Base-by-base conservation (phyloP, 768 basidiomycete genomes). In the Coprinopsis strossmayeri region DNA sequence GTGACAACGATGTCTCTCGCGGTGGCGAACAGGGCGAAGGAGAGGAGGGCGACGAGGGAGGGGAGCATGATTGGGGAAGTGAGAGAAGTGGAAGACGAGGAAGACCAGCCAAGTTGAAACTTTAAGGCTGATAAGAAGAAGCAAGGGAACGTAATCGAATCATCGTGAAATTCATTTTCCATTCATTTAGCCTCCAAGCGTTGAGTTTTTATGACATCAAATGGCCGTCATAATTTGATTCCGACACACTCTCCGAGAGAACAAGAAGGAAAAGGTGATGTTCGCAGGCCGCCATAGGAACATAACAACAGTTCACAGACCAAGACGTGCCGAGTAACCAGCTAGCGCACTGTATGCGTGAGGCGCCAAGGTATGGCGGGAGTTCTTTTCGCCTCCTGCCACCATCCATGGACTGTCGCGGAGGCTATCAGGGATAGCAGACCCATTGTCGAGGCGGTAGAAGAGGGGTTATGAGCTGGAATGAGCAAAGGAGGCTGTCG, bases 1-100 rank as follows among this genome's bases (percentile, higher is more conserved):
- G 68, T 69, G 43, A 77, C 64, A 34, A 70, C 64, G 34, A 78
- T 63, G 38, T 60, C 61, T 58, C 70, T 66, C 5, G 76, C 74
- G 37, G 55, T 53, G 5, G 52, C 59, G n/a, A 45, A 7, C 11
- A 32, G 27, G 37, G 50, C 58, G 12, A 56, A 46, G 30, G 55
- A 41, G 28, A 62, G 45, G 25, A 55, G 34, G n/a, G 57, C 28
- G 45, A 58, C 28, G 41, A 57, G 34, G 11, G 35, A 42, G 24
- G 34, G 2, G 38, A 26, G 50, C 59, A 60, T 60, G 37, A 49
- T 26, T 34, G 47, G 25, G 23, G 20, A 18, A 34, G 34, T 18
- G 17, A 51, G 18, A 23, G 26, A 47, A 28, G 24, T 27, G 23
- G 17, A 35, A 45, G 21, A 7, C 12, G 34, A 11, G 30, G 44